Conservation (phyloP, 176 grass and related monocot genomes). For the Hsuehochloa calcarea region DNA sequence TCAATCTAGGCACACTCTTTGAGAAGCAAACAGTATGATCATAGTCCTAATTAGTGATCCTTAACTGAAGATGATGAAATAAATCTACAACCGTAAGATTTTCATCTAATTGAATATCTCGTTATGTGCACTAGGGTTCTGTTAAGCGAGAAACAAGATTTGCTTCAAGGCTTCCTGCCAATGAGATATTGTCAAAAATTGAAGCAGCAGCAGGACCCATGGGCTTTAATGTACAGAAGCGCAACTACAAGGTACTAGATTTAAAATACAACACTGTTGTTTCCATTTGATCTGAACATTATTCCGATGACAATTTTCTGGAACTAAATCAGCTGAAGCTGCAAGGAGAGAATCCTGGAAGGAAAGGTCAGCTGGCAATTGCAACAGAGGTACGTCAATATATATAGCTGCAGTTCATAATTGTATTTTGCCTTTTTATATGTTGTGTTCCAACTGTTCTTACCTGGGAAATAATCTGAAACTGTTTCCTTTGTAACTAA, state of each 20-base stretch:
- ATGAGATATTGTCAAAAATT: conserved; percentile 89
- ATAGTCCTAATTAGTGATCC: not conserved
- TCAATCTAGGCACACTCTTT: conserved; percentile 91
- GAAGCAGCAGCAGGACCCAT: conserved; percentile 81
- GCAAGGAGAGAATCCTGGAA: conserved; percentile 88
- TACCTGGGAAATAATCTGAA: conserved; percentile 19
- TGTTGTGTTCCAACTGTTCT: not conserved
- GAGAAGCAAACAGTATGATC: conserved; percentile 80
- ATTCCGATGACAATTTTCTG: not conserved
- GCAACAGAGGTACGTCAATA: conserved; percentile 68
- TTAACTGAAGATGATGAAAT: not conserved
- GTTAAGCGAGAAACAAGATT: conserved; percentile 93
- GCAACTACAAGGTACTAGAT: conserved; percentile 84
- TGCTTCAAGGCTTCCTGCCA: conserved; percentile 88
- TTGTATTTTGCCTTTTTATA: not conserved
- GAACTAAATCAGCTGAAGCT: conserved; percentile 70
- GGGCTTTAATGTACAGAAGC: conserved; percentile 87
- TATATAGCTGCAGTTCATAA: not conserved
- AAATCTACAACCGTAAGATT: not conserved
- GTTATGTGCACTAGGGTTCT: conserved; percentile 40
- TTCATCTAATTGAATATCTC: not conserved
- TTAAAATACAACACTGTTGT: not conserved
- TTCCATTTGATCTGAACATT: not conserved
- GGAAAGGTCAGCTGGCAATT: conserved; percentile 96
- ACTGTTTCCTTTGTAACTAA: conserved; percentile 23